Percentiles rank a stretch among this genome's conserved stretches.
Evolutionary conservation across 2,329 filamentous ascomycete genomes (phyloP).

Genomic region (Pseudocercospora fijiensis): DNA sequence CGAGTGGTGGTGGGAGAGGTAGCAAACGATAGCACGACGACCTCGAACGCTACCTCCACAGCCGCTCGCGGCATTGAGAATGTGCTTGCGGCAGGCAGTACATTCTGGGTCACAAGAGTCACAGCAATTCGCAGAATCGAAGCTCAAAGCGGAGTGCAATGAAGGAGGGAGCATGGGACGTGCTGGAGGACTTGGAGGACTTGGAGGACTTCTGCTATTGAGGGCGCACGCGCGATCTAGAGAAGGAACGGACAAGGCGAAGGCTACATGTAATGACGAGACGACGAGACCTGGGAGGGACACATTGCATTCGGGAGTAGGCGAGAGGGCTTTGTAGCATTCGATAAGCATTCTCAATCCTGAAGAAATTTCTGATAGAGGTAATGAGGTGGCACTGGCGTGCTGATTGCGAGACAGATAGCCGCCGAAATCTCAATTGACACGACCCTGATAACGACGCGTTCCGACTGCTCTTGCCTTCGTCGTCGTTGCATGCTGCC

Average conservation of each 20-base stretch:
- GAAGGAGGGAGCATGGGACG: neutral
- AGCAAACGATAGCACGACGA: slow-evolving; percentile 4
- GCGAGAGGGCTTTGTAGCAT: slow-evolving; percentile 2
- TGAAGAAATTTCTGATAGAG: neutral
- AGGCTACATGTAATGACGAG: slow-evolving; percentile 1
- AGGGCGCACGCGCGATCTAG: neutral
- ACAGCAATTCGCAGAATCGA: neutral
- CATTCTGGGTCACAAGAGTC: neutral
- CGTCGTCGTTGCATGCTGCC: neutral
- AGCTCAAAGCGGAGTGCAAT: neutral
- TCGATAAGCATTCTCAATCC: neutral
- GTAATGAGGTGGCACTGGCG: neutral
- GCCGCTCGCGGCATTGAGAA: slow-evolving; percentile 8
- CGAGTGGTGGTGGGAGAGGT: slow-evolving; percentile 8
- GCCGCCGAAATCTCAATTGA: neutral
- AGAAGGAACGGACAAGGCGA: neutral
- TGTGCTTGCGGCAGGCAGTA: neutral
- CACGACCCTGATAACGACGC: neutral
- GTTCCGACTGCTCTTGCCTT: neutral
- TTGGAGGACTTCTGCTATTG: neutral
- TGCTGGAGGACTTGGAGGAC: neutral
- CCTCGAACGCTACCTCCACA: neutral
- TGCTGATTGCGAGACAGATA: neutral
- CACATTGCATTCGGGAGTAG: slow-evolving; percentile 4
- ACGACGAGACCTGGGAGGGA: slow-evolving; percentile 1